Conservation (phyloP, 768 basidiomycete genomes). For the Tephrocybe rancida region DNA sequence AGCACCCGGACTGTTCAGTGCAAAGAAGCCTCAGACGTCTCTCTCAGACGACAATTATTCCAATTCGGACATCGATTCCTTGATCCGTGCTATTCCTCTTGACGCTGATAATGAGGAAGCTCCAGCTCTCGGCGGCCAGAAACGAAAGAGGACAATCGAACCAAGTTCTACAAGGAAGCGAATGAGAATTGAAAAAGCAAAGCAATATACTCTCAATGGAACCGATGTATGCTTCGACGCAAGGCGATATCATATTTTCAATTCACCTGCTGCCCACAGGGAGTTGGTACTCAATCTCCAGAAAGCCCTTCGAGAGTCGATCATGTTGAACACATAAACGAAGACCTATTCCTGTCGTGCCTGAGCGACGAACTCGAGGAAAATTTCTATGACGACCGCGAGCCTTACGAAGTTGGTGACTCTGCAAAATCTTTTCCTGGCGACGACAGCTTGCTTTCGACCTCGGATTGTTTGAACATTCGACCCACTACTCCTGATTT, state of each 20-base stretch:
- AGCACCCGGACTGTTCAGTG: slow-evolving; percentile 29
- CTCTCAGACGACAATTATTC: slow-evolving; percentile 40
- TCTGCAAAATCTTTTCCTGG: background rate
- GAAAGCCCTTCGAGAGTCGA: too few species aligned
- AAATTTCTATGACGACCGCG: background rate
- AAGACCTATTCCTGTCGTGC: slow-evolving; percentile 8
- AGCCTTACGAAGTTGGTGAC: background rate
- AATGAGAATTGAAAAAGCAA: too few species aligned
- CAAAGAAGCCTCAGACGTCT: slow-evolving; percentile 6
- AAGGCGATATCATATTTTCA: too few species aligned
- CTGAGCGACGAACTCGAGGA: slow-evolving; percentile 1
- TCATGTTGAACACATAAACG: background rate
- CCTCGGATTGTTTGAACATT: slow-evolving; percentile 22
- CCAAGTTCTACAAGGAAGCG: background rate
- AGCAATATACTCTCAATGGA: too few species aligned
- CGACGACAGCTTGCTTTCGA: slow-evolving; percentile 33
- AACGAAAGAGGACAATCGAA: background rate
- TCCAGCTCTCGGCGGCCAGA: background rate
- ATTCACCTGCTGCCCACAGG: too few species aligned
- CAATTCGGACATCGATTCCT: slow-evolving; percentile 44
- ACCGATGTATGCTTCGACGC: too few species aligned
- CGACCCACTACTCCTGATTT: background rate
- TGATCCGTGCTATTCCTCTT: slow-evolving; percentile 39
- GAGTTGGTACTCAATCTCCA: too few species aligned
- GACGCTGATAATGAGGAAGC: slow-evolving; percentile 21